phyloP scores from a whole-genome alignment of 305 asterid species.

The Solanum aculeatissimum region DNA sequence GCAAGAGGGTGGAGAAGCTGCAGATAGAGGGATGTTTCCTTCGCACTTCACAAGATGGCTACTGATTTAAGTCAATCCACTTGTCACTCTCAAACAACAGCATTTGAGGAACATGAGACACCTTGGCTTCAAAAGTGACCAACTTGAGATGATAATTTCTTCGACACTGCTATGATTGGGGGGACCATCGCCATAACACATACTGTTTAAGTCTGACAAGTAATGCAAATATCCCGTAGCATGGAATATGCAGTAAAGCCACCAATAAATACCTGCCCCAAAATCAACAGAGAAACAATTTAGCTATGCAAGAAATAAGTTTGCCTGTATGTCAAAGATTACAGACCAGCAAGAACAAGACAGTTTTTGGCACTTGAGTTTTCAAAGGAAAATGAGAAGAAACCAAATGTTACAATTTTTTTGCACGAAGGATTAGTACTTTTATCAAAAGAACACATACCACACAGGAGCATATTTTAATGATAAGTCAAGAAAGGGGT shows the following conservation, averaged over 20 bases:
- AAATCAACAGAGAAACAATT: not conserved
- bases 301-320: not conserved
- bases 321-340: not conserved
- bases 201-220: constrained; percentile 40
- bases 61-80: not conserved
- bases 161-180: constrained; percentile 25
- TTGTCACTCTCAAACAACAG: not conserved
- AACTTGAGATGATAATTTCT: not conserved
- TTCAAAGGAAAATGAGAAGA: not conserved
- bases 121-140: not conserved
- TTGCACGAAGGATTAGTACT: not conserved
- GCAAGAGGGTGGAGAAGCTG: not conserved
- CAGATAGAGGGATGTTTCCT: not conserved
- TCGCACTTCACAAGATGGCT: not conserved
- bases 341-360: not conserved
- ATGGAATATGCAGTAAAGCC: constrained; percentile 67
- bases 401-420: not conserved
- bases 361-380: not conserved
- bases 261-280: constrained; percentile 68
- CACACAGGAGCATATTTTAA: constrained; percentile 44
- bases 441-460: constrained; percentile 30
- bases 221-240: constrained; percentile 42
- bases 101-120: not conserved
- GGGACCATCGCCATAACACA: constrained; percentile 40
- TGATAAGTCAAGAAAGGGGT: constrained; percentile 86